Evolutionary conservation across 192 early-diverging fungal species (phyloP).

Genomic region (Backusella mclennaniae): DNA sequence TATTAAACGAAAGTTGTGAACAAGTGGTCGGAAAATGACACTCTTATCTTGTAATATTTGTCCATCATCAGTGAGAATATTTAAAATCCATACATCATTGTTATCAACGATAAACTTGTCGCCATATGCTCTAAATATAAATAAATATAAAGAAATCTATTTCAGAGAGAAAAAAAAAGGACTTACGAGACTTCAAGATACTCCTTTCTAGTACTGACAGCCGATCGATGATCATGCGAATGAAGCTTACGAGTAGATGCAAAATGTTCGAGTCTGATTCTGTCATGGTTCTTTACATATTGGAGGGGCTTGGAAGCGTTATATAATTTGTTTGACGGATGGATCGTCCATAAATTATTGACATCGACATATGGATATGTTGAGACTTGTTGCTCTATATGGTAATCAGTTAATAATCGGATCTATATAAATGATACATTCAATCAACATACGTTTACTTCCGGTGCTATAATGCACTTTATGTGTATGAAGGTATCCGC

Average conservation of each 20-base stretch:
- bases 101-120: slow-evolving; percentile 71
- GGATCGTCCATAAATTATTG: slow-evolving; percentile 81
- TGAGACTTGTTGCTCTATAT: slow-evolving; percentile 71
- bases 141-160: not conserved
- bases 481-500: slow-evolving; percentile 85
- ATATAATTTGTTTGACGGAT: not conserved
- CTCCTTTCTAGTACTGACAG: slow-evolving; percentile 61
- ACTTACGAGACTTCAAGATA: slow-evolving; percentile 63
- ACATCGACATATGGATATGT: slow-evolving; percentile 79
- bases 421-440: not conserved
- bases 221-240: slow-evolving; percentile 67
- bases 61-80: slow-evolving; percentile 60
- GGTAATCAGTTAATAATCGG: too few relatives aligned
- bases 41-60: slow-evolving; percentile 36
- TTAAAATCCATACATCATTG: slow-evolving; percentile 89
- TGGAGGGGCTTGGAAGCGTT: slow-evolving; percentile 37
- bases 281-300: slow-evolving; percentile 65
- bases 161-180: not conserved
- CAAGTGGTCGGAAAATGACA: slow-evolving; percentile 51
- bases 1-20: slow-evolving; percentile 71
- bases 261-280: slow-evolving; percentile 73
- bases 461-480: slow-evolving; percentile 61
- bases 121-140: slow-evolving; percentile 54
- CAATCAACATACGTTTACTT: slow-evolving; percentile 60
- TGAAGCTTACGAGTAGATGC: slow-evolving; percentile 60